phyloP scores from a whole-genome alignment of 2,329 filamentous ascomycete species.

The Pseudomassariella vexata region DNA sequence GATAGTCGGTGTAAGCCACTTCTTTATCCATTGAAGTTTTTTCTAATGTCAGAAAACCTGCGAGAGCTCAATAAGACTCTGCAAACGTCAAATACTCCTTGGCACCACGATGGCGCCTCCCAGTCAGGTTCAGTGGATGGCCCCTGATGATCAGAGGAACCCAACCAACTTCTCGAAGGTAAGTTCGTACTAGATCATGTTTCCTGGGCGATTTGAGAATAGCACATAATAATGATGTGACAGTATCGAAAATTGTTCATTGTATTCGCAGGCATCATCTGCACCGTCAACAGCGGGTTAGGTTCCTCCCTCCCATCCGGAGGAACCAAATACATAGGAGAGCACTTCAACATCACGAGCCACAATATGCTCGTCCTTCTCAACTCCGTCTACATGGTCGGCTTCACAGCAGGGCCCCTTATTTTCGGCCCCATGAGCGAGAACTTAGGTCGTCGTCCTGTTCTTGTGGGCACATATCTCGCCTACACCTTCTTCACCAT shows the following conservation, averaged over 20 bases:
- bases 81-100: no score
- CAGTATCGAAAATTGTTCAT: conserved; percentile 2
- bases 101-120: no score
- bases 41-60: no score
- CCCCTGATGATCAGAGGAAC: conserved; percentile 1
- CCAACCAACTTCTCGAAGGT: conserved; percentile 4
- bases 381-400: conserved; percentile 2
- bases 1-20: no score
- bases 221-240: no score
- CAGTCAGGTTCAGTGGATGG: no score
- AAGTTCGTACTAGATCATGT: no score
- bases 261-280: conserved; percentile 2
- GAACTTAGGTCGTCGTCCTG: conserved; percentile 1
- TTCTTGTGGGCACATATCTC: conserved; percentile 1
- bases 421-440: conserved; percentile 3
- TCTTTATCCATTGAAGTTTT: no score
- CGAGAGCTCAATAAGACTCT: no score
- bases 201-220: no score
- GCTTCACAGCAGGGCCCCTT: conserved; percentile 2
- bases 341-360: conserved; percentile 1
- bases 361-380: conserved; percentile 2
- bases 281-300: conserved; percentile 1
- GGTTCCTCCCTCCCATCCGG: conserved; percentile 2
- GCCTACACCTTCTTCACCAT: conserved; percentile 4
- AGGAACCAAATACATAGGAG: background rate